Percentiles rank a stretch among this genome's conserved stretches.
Conservation (phyloP, 345 rosid genomes). For the Populus tremula region DNA sequence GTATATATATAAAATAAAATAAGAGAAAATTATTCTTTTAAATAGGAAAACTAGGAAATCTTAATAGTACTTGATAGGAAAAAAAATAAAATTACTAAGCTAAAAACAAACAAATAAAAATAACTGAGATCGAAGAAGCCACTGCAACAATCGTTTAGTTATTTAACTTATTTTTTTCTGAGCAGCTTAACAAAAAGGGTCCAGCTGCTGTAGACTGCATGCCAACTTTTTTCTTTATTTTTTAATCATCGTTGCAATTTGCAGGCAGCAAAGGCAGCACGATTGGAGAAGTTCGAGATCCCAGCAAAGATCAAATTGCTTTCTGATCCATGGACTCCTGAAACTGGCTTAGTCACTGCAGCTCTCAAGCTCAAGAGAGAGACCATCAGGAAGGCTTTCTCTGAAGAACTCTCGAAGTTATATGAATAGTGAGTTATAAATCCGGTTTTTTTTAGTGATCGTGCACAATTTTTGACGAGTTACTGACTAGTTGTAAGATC, state of each 20-base stretch:
- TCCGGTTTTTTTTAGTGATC: neutral
- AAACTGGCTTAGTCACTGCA: slow-evolving; percentile 86
- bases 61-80: too few species aligned
- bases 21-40: too few species aligned
- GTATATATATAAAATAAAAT: too few species aligned
- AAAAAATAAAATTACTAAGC: too few species aligned
- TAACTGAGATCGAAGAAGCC: too few species aligned
- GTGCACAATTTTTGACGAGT: neutral
- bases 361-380: slow-evolving; percentile 96
- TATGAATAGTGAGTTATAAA: slow-evolving; percentile 37
- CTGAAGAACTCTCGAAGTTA: slow-evolving; percentile 66
- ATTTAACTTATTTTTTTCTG: neutral
- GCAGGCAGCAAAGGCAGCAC: slow-evolving; percentile 71
- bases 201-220: neutral
- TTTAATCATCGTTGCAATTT: neutral
- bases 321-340: slow-evolving; percentile 89
- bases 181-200: neutral
- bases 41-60: too few species aligned
- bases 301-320: slow-evolving; percentile 82
- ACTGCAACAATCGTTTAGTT: neutral
- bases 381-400: slow-evolving; percentile 61
- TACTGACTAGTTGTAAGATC: neutral
- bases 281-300: slow-evolving; percentile 86
- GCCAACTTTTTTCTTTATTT: neutral
- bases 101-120: too few species aligned